These are phyloP conservation scores for Scytalidium lignicola DNA, from an alignment of 2,329 filamentous ascomycete genomes.

Conservation along the genomic window DNA sequence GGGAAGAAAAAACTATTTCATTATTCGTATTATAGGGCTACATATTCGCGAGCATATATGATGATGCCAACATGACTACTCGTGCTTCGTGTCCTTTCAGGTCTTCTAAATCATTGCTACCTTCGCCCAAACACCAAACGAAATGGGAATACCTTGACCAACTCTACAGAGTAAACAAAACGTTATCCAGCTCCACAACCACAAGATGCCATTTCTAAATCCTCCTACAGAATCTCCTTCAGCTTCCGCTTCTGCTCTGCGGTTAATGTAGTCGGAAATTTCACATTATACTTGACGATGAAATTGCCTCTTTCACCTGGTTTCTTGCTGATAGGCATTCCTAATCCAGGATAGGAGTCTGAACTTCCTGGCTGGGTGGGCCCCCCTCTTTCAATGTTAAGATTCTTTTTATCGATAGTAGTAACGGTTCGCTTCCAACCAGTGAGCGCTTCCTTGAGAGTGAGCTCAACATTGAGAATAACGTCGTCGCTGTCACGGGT, in stretches of 20 bases:
- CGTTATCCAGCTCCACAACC: not conserved
- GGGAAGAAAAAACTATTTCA: not conserved
- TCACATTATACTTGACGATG: conserved; percentile 84
- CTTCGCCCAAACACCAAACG: not conserved
- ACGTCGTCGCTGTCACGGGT: conserved; percentile 86
- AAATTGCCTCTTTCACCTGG: conserved; percentile 81
- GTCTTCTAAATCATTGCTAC: not conserved
- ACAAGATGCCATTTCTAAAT: conserved; percentile 68
- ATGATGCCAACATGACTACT: not conserved
- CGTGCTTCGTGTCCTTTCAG: not conserved
- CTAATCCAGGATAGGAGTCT: conserved; percentile 77
- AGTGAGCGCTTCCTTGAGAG: conserved; percentile 88
- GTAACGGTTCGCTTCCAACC: conserved; percentile 89
- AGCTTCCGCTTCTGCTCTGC: conserved; percentile 73
- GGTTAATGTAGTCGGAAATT: conserved; percentile 78
- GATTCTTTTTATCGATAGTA: conserved; percentile 87
- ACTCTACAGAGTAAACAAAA: not conserved
- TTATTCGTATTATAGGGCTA: not conserved
- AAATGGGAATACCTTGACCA: not conserved
- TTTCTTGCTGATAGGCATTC: conserved; percentile 94
- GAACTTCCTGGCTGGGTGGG: conserved; percentile 81
- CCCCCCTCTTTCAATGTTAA: conserved; percentile 72
- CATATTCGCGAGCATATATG: not conserved
- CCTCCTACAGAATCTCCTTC: conserved; percentile 72
- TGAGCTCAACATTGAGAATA: conserved; percentile 70